These are phyloP conservation scores for Fraxinus platypoda DNA, from an alignment of 305 asterid genomes.

Conservation along the genomic window DNA sequence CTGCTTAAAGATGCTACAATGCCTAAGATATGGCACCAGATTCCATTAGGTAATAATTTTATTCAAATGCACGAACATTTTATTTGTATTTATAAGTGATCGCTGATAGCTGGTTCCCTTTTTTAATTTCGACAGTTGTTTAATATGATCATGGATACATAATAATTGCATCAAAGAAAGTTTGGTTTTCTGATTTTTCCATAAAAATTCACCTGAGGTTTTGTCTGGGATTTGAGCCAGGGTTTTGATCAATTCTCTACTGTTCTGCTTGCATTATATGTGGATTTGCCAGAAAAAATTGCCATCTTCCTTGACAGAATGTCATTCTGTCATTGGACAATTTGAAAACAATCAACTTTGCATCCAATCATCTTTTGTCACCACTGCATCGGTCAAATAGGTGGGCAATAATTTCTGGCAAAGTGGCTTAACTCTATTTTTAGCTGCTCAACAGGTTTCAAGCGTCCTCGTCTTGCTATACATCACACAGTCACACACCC, in stretches of 20 bases:
- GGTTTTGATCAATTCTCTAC: not conserved
- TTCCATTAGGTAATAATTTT: conserved; percentile 27
- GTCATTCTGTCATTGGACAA: too few species aligned
- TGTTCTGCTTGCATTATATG: not conserved
- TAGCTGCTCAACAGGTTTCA: not conserved
- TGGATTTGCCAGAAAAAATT: not conserved
- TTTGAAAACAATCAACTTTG: too few species aligned
- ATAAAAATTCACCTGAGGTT: not conserved
- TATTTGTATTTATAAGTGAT: not conserved
- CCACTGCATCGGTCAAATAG: too few species aligned
- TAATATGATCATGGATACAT: not conserved
- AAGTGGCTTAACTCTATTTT: too few species aligned
- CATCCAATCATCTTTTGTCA: too few species aligned
- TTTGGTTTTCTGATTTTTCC: not conserved
- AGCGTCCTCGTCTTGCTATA: not conserved
- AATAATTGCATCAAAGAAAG: not conserved
- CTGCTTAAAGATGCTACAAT: conserved; percentile 32
- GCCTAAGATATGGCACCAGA: conserved; percentile 19
- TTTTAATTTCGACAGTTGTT: not conserved
- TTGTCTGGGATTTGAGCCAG: not conserved
- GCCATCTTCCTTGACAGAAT: too few species aligned
- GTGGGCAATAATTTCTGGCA: too few species aligned
- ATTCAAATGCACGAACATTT: not conserved
- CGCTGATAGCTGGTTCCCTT: not conserved
- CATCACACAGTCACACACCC: not conserved